Percentiles rank a stretch among this genome's conserved stretches.
Conservation (phyloP, 805 yeast genomes). For the Sungouiozyma ichnusensis region DNA sequence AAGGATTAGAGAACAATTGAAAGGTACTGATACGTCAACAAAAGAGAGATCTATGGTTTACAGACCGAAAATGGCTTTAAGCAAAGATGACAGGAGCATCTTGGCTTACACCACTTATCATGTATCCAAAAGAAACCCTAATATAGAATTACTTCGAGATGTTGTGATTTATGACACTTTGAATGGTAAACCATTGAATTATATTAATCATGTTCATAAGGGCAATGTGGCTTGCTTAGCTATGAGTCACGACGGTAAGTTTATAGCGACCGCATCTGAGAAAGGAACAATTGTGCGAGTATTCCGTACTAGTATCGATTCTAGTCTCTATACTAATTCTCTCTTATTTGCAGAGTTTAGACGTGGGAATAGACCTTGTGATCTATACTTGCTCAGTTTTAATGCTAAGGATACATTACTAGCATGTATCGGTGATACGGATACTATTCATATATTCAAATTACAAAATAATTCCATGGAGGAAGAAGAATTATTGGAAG, state of each 20-base stretch:
- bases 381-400: constrained; percentile 57
- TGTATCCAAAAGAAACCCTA: constrained; percentile 32
- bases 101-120: constrained; percentile 23
- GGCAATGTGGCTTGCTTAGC: constrained; percentile 28
- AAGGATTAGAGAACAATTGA: not conserved
- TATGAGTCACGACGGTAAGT: constrained; percentile 45
- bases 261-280: constrained; percentile 57
- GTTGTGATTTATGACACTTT: constrained; percentile 73
- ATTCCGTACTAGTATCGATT: constrained; percentile 43
- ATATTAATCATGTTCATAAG: constrained; percentile 24
- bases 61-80: constrained; percentile 18
- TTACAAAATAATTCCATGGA: constrained; percentile 34
- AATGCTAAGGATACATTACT: constrained; percentile 50
- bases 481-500: constrained; percentile 7
- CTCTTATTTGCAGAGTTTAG: constrained; percentile 43
- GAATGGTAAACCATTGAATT: constrained; percentile 60
- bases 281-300: constrained; percentile 65
- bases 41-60: constrained; percentile 8
- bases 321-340: constrained; percentile 17
- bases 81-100: constrained; percentile 26
- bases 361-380: constrained; percentile 67
- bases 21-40: constrained; percentile 1
- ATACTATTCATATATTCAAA: constrained; percentile 80
- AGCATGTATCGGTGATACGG: constrained; percentile 79
- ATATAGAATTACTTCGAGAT: constrained; percentile 28